Conservation (phyloP, 371 early-diverging fungal species). For the Sporodiniella umbellata region DNA sequence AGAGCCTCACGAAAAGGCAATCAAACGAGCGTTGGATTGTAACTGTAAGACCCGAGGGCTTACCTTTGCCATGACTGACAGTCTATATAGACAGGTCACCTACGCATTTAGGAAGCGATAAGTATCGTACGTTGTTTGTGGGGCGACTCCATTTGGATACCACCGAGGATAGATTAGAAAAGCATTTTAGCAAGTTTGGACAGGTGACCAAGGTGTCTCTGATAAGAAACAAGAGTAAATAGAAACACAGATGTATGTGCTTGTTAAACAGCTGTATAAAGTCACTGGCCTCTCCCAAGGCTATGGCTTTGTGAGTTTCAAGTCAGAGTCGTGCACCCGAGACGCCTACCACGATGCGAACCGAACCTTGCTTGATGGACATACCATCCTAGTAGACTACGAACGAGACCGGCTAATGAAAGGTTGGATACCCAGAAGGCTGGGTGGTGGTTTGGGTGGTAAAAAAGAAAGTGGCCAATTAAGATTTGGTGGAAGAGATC, state of each 20-base stretch:
- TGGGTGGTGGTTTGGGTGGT: conserved; percentile 65
- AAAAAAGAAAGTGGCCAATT: conserved; percentile 62
- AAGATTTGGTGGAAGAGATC: conserved; percentile 58
- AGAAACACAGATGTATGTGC: background rate
- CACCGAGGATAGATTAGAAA: conserved; percentile 20
- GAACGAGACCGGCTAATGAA: conserved; percentile 53
- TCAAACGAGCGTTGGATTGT: conserved; percentile 38
- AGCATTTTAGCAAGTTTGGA: conserved; percentile 42
- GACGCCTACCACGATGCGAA: conserved; percentile 46
- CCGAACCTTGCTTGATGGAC: conserved; percentile 34
- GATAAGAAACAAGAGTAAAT: conserved; percentile 41
- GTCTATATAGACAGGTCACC: conserved; percentile 39
- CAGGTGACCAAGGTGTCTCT: conserved; percentile 19
- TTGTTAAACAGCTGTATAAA: conserved; percentile 10
- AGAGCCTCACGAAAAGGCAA: conserved; percentile 51
- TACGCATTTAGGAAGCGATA: conserved; percentile 26
- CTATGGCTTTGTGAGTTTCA: conserved; percentile 55
- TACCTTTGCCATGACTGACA: no score
- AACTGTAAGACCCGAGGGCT: background rate
- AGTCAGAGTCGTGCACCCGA: conserved; percentile 22
- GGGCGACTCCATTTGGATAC: conserved; percentile 46
- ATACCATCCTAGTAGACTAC: conserved; percentile 55
- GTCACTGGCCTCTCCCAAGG: conserved; percentile 58
- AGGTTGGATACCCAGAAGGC: conserved; percentile 58
- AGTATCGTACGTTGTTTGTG: conserved; percentile 51